Evolutionary conservation across 1,284 basidiomycete species (phyloP).

Genomic region (Puccinia polysora): DNA sequence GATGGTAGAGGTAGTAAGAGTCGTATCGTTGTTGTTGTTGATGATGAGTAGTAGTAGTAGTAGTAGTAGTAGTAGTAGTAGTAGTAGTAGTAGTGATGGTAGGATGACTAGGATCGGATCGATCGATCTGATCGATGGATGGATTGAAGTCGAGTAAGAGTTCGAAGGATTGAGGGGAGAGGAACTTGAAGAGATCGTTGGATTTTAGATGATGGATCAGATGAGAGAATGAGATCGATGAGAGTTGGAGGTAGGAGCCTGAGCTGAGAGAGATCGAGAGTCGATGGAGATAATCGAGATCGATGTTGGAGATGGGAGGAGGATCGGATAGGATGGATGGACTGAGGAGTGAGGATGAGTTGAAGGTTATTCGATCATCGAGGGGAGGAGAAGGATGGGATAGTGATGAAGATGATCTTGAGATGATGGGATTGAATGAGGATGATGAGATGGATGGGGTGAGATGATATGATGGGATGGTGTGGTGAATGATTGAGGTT

Average conservation of each 20-base stretch:
- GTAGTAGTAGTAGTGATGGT: too few species aligned
- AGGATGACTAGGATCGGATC: background rate
- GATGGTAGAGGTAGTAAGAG: conserved; percentile 19
- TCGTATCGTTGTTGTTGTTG: background rate
- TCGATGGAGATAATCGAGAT: background rate
- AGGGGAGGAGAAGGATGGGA: background rate
- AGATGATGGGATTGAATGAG: too few species aligned
- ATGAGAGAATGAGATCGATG: background rate
- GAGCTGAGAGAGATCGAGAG: conserved; percentile 1
- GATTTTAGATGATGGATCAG: conserved; percentile 14
- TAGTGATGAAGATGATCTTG: background rate
- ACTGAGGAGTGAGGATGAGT: background rate
- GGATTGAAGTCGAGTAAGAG: conserved; percentile 8
- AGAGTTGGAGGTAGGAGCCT: conserved; percentile 13
- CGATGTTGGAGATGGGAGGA: background rate
- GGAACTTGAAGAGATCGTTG: conserved; percentile 10
- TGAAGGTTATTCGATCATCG: background rate
- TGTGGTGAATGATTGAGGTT: too few species aligned
- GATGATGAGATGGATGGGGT: too few species aligned
- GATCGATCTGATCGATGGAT: background rate
- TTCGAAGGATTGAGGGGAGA: background rate
- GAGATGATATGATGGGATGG: too few species aligned
- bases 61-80: too few species aligned
- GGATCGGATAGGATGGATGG: background rate
- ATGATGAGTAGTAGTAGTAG: too few species aligned